phyloP scores from a whole-genome alignment of 2,329 filamentous ascomycete species.

The Claviceps humidiphila region DNA sequence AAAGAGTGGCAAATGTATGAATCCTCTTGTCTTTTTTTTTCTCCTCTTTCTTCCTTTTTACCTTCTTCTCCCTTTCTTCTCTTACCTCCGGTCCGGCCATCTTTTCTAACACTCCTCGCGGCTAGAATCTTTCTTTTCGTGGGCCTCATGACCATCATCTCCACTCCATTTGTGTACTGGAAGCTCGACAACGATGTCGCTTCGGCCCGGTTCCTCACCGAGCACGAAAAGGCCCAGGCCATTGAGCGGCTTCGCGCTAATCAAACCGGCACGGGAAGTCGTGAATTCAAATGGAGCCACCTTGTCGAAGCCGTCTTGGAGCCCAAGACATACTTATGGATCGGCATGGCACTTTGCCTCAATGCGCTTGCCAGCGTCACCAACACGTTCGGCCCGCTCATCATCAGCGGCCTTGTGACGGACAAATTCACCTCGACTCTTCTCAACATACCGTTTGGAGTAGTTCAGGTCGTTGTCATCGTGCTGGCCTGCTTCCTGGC shows the following conservation, averaged over 20 bases:
- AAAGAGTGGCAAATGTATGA: constrained; percentile 14
- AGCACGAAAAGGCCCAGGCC: constrained; percentile 53
- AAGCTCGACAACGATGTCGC: constrained; percentile 46
- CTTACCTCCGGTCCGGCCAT: too few species aligned
- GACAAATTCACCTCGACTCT: constrained; percentile 44
- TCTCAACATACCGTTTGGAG: constrained; percentile 55
- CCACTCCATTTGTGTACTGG: constrained; percentile 45
- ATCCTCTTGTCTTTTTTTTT: background rate
- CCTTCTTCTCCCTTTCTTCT: background rate
- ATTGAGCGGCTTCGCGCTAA: constrained; percentile 62
- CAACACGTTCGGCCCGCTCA: constrained; percentile 52
- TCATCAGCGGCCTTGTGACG: constrained; percentile 46
- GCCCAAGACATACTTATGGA: constrained; percentile 44
- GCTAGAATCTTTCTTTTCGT: constrained; percentile 41
- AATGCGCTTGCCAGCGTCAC: constrained; percentile 52
- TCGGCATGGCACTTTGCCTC: constrained; percentile 45
- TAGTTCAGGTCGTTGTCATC: constrained; percentile 46
- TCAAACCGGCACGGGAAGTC: constrained; percentile 60
- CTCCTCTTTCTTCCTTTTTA: background rate
- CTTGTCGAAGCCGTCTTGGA: constrained; percentile 37
- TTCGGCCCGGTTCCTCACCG: constrained; percentile 43
- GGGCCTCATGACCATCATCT: constrained; percentile 45
- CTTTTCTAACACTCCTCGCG: background rate
- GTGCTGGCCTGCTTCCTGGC: constrained; percentile 45
- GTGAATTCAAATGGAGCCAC: constrained; percentile 56